Evolutionary conservation across 2,329 filamentous ascomycete genomes (phyloP).

Genomic region (Neonectria ditissima): DNA sequence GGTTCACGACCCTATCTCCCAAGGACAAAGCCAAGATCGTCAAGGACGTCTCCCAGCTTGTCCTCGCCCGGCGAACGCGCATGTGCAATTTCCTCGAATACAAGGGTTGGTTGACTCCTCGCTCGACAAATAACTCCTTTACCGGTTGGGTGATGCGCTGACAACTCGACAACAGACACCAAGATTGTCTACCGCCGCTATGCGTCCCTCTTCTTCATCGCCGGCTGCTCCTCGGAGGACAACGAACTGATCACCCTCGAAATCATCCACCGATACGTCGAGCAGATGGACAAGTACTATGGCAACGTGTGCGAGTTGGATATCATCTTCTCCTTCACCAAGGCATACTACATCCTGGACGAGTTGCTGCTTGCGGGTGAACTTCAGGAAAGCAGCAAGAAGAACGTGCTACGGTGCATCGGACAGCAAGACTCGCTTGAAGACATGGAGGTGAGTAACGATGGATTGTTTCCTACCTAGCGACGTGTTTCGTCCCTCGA

Average conservation of each 20-base stretch:
- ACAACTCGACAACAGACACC: constrained; percentile 73
- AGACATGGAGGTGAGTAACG: constrained; percentile 93
- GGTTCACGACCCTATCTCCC: constrained; percentile 97
- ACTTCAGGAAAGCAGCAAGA: constrained; percentile 99
- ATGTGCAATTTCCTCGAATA: constrained; percentile 99
- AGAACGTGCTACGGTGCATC: constrained; percentile 96
- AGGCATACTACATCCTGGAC: constrained; percentile 99
- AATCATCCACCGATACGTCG: constrained; percentile 98
- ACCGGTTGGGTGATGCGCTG: constrained; percentile 21
- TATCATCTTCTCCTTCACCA: constrained; percentile 99
- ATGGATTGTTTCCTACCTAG: constrained; percentile 31
- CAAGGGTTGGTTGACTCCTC: constrained; percentile 74
- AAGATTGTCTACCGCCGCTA: constrained; percentile 99
- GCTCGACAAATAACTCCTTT: background rate
- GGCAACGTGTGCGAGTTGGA: constrained; percentile 99
- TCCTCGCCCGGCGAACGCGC: constrained; percentile 92
- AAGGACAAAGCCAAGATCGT: constrained; percentile 99
- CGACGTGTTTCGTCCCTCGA: constrained; percentile 33
- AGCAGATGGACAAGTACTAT: constrained; percentile 99
- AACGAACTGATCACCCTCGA: constrained; percentile 99
- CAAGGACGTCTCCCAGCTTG: constrained; percentile 98
- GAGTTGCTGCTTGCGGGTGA: constrained; percentile 95
- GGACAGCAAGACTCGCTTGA: constrained; percentile 97
- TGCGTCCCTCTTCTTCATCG: constrained; percentile 99
- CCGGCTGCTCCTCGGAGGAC: constrained; percentile 94